Evolutionary conservation across 768 basidiomycete species (phyloP), one percentile per base, ranked within the genome.

Genomic region (Dentipellis sp.): DNA sequence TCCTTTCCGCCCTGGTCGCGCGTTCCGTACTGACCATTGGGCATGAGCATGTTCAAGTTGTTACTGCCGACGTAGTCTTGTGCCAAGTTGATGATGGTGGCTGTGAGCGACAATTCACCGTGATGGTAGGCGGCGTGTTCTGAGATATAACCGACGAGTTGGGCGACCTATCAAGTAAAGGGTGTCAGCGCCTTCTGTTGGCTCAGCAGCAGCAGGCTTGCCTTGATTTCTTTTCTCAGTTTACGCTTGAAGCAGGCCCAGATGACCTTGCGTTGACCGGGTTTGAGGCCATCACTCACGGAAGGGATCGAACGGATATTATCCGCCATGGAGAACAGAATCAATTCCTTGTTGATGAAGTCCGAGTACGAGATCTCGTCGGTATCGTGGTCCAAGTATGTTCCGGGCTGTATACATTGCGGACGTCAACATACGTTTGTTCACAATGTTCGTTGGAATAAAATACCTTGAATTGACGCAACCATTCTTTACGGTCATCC

Each of bases 311-410:
- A 99, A 55, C 97, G 94, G 60, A 97, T 81, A 65, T 98, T 98
- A 67, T 99, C 97, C 4, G 97, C 97, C 92, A 98, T 97, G 1
- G 97, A 99, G 79, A 97, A 99, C 23, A 97, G 78, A 58, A 99
- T 97, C 48, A 99, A 73, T 67, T 99, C 97, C 71, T 84, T 91
- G 76, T 99, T 97, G 74, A 99, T 95, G 68, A 99, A 99, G 64
- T 99, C 94, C 1, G 87, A 80, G 67, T 85, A 90, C 0, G 90
- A 81, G 59, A 99, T 89, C 64, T 91, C 85, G 47, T 86, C 82
- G 35, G 89, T 78, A 56, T 84, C 81, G 69, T 99, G 95, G 66
- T 98, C 85, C 50, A 99, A 76, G 70, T 77, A 97, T 1, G 97
- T 98, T 29, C 97, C 97, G 40, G 94, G 91, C 90, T 94, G 49